phyloP scores from a whole-genome alignment of 805 yeast species.

The Torulaspora maleeae region DNA sequence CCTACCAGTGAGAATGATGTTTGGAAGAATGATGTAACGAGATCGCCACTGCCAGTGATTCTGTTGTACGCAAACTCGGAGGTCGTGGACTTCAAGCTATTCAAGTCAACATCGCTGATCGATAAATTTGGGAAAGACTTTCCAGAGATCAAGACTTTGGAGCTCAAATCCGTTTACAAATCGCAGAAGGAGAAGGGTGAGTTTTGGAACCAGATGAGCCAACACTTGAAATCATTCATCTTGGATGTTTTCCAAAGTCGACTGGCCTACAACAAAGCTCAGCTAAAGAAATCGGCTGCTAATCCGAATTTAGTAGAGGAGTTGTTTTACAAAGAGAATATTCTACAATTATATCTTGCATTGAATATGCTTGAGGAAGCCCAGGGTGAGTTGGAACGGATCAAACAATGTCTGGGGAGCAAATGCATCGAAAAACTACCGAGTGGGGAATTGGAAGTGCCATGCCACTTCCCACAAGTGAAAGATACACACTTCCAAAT shows the following conservation, averaged over 20 bases:
- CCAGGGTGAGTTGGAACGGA: conserved; percentile 15
- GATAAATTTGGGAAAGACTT: conserved; percentile 35
- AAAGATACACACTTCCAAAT: conserved; percentile 8
- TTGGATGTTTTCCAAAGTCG: conserved; percentile 30
- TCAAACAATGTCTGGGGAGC: conserved; percentile 9
- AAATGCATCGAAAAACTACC: conserved; percentile 9
- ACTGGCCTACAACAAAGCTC: conserved; percentile 12
- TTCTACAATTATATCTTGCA: conserved; percentile 25
- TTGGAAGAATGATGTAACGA: background rate
- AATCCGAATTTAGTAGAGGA: conserved; percentile 10
- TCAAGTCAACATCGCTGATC: conserved; percentile 30
- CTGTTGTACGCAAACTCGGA: conserved; percentile 32
- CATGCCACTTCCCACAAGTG: conserved; percentile 13
- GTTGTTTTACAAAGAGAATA: conserved; percentile 21
- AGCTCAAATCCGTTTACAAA: conserved; percentile 33
- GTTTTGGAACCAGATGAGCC: conserved; percentile 30
- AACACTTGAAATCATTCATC: conserved; percentile 21
- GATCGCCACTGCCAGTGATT: conserved; percentile 21
- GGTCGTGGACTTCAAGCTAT: conserved; percentile 30
- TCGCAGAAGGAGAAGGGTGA: conserved; percentile 30
- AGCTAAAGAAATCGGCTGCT: conserved; percentile 4
- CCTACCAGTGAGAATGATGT: conserved; percentile 17
- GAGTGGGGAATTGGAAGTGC: conserved; percentile 24
- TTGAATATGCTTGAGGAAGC: conserved; percentile 31
- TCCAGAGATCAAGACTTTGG: conserved; percentile 28